Percentiles rank a stretch among this genome's conserved stretches.
These are phyloP conservation scores for Stemphylium beticola DNA, from an alignment of 2,329 filamentous ascomycete species.

Conservation along the genomic window DNA sequence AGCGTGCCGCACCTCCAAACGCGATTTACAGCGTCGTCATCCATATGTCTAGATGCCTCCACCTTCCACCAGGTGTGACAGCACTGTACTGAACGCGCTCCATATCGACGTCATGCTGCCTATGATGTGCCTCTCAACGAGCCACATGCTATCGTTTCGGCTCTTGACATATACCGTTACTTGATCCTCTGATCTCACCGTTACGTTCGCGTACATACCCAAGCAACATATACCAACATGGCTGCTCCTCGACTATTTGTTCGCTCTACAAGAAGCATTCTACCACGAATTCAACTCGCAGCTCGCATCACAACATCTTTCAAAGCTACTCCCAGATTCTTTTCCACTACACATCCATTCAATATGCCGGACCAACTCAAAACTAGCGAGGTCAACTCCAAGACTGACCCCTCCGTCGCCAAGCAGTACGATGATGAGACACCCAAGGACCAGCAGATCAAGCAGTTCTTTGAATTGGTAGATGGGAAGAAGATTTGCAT, in stretches of 20 bases:
- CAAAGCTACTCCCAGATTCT: constrained; percentile 14
- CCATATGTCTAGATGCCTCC: constrained; percentile 24
- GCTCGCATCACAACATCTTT: not conserved
- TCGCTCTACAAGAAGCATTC: constrained; percentile 11
- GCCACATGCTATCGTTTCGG: constrained; percentile 5
- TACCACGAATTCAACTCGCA: constrained; percentile 11
- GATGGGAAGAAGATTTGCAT: constrained; percentile 55
- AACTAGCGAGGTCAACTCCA: constrained; percentile 49
- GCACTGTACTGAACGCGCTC: constrained; percentile 13
- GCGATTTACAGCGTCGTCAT: constrained; percentile 31
- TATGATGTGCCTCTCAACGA: constrained; percentile 4
- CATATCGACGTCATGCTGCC: constrained; percentile 29
- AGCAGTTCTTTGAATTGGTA: constrained; percentile 56
- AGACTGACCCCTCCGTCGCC: constrained; percentile 56
- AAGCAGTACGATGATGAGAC: constrained; percentile 57
- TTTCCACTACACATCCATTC: constrained; percentile 28
- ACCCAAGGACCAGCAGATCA: constrained; percentile 53
- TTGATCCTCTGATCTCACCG: constrained; percentile 26
- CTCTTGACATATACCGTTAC: constrained; percentile 4
- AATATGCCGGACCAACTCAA: constrained; percentile 56
- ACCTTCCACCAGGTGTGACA: constrained; percentile 18
- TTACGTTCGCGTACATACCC: constrained; percentile 21
- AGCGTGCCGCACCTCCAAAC: constrained; percentile 20
- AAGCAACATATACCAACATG: constrained; percentile 16
- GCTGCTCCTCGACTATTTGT: constrained; percentile 24